Evolutionary conservation across 495 filamentous ascomycete genomes (phyloP).

Genomic region (Talaromyces wortmannii): DNA sequence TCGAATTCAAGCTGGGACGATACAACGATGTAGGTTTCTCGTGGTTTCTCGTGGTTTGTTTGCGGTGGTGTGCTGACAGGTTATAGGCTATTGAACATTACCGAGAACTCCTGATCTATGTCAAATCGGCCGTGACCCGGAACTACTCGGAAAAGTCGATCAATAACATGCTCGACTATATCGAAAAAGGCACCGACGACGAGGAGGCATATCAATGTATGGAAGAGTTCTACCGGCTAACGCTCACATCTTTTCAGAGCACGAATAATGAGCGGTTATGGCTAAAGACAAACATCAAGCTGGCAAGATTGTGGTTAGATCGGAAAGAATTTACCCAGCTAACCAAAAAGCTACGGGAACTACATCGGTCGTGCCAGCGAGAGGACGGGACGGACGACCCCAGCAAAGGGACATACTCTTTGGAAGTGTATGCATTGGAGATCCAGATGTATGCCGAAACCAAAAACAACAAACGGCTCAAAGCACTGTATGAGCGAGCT

Average conservation of each 20-base stretch:
- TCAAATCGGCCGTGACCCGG: conserved; percentile 92
- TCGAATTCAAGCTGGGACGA: conserved; percentile 81
- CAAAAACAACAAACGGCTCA: conserved; percentile 94
- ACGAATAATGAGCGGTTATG: conserved; percentile 97
- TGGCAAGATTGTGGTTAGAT: conserved; percentile 84
- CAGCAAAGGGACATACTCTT: conserved; percentile 90
- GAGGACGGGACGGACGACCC: conserved; percentile 89
- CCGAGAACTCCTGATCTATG: conserved; percentile 90
- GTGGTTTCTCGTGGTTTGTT: conserved; percentile 4
- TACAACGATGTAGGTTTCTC: conserved; percentile 66
- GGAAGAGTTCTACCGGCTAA: conserved; percentile 93
- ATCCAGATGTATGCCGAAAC: conserved; percentile 99
- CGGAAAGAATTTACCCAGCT: conserved; percentile 80
- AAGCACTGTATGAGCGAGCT: conserved; percentile 84
- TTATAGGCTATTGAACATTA: conserved; percentile 92
- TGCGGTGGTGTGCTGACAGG: conserved; percentile 9
- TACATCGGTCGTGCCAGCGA: conserved; percentile 84
- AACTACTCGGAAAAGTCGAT: conserved; percentile 99
- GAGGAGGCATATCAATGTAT: conserved; percentile 75
- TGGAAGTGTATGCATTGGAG: conserved; percentile 94
- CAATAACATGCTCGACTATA: conserved; percentile 98
- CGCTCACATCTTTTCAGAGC: conserved; percentile 87
- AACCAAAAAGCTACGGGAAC: conserved; percentile 75
- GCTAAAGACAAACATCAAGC: conserved; percentile 98
- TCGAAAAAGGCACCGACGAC: conserved; percentile 87